phyloP scores from a whole-genome alignment of 2,329 filamentous ascomycete genomes.

The Emydomyces testavorans region DNA sequence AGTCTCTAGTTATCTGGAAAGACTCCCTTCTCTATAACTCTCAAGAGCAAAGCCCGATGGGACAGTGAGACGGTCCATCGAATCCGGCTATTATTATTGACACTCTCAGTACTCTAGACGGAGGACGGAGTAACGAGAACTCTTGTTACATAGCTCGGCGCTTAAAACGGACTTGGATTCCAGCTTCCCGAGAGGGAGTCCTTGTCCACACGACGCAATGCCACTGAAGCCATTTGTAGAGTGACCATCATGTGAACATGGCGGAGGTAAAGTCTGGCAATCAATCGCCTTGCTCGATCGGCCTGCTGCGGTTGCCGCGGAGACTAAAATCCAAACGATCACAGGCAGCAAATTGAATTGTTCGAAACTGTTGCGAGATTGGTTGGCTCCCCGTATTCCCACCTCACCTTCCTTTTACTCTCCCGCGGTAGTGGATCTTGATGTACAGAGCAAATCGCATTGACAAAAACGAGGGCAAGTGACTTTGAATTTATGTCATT shows the following conservation, averaged over 20 bases:
- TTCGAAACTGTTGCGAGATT: not conserved
- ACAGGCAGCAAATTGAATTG: constrained; percentile 2
- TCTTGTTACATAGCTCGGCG: constrained; percentile 7
- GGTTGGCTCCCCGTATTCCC: not conserved
- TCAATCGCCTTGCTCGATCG: constrained; percentile 1
- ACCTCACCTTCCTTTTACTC: not conserved
- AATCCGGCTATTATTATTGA: not conserved
- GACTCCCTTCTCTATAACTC: not conserved
- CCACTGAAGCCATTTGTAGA: not conserved
- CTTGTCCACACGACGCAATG: not conserved
- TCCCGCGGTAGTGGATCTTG: not conserved
- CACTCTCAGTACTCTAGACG: not conserved
- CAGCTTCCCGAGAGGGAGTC: not conserved
- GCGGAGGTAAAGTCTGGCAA: not conserved
- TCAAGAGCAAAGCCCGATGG: constrained; percentile 8
- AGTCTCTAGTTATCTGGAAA: not conserved
- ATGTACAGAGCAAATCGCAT: not conserved
- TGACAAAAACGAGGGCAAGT: not conserved
- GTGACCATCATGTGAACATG: constrained; percentile 9
- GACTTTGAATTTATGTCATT: constrained; percentile 1
- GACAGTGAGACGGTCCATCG: constrained; percentile 1
- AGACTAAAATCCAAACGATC: not conserved
- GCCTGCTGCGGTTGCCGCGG: constrained; percentile 4
- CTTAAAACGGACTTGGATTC: not conserved
- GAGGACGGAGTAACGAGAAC: not conserved